These are phyloP conservation scores for Apiotrichum gamsii DNA, from an alignment of 1,284 basidiomycete genomes.

Conservation along the genomic window DNA sequence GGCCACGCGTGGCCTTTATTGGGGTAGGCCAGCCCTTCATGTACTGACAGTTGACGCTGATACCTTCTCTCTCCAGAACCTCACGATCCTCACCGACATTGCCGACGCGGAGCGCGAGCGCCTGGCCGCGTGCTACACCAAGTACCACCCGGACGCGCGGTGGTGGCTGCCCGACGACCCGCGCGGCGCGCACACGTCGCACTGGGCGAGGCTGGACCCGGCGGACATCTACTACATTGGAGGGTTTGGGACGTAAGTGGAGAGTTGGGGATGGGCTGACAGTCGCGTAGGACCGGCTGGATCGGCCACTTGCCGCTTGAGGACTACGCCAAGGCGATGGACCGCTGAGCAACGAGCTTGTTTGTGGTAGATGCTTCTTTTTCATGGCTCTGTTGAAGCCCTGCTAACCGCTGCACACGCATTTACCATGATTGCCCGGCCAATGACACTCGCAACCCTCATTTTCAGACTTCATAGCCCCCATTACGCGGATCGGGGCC, in stretches of 20 bases:
- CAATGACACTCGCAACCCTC: no score
- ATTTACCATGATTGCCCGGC: no score
- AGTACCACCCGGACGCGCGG: constrained; percentile 42
- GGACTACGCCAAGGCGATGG: constrained; percentile 49
- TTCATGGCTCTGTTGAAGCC: no score
- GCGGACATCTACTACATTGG: constrained; percentile 58
- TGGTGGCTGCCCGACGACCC: constrained; percentile 38
- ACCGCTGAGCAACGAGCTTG: no score
- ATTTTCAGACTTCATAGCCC: no score
- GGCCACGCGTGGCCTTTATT: constrained; percentile 54
- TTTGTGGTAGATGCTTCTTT: no score
- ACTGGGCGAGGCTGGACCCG: constrained; percentile 40
- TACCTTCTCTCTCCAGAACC: constrained; percentile 23
- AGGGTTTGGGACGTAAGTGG: constrained; percentile 57
- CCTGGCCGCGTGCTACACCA: constrained; percentile 31
- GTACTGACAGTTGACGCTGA: neutral
- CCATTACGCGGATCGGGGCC: no score
- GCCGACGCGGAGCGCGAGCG: constrained; percentile 16
- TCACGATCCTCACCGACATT: constrained; percentile 32
- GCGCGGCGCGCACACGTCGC: constrained; percentile 31
- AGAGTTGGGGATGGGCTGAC: neutral
- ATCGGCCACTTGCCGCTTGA: constrained; percentile 56
- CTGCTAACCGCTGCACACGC: no score
- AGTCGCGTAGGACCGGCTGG: constrained; percentile 47
- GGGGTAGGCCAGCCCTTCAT: constrained; percentile 44